Percentiles rank a stretch among this genome's conserved stretches.
Conservation (phyloP, 2,329 filamentous ascomycete species). For the Sporothrix brunneoviolacea region DNA sequence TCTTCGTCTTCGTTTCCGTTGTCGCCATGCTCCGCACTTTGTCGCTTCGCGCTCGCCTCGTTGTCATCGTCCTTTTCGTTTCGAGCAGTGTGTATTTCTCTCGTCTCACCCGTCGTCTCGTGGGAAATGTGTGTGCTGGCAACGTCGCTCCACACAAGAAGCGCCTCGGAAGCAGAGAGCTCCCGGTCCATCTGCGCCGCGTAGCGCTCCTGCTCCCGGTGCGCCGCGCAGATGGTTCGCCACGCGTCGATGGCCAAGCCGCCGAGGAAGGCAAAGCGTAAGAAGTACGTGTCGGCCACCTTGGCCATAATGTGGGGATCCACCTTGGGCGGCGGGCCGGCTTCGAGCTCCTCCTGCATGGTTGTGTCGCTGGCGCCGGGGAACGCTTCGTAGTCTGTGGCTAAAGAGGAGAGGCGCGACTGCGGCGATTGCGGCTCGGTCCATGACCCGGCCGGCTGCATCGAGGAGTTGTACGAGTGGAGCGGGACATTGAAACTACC, state of each 20-base stretch:
- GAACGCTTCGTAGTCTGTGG: slow-evolving; percentile 11
- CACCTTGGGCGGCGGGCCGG: slow-evolving; percentile 17
- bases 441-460: slow-evolving; percentile 5
- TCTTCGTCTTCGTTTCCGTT: neutral
- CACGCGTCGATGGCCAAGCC: slow-evolving; percentile 13
- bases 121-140: neutral
- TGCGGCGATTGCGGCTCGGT: slow-evolving; percentile 12
- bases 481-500: neutral
- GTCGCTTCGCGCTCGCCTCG: neutral
- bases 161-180: slow-evolving; percentile 16
- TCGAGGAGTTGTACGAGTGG: neutral
- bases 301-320: slow-evolving; percentile 20
- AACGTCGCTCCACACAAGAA: slow-evolving; percentile 15
- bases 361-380: slow-evolving; percentile 23
- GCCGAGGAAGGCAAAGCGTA: slow-evolving; percentile 16
- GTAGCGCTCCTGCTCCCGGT: slow-evolving; percentile 9
- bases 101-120: neutral
- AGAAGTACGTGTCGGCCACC: slow-evolving; percentile 18
- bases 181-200: slow-evolving; percentile 19
- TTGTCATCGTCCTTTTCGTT: too few species aligned
- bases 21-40: neutral
- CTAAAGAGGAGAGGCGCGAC: neutral
- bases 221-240: neutral
- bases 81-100: neutral
- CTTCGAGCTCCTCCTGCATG: slow-evolving; percentile 20